Evolutionary conservation across 306 rosid genomes (phyloP), one percentile per base, ranked within the genome.

Genomic region (Quercus dentata): DNA sequence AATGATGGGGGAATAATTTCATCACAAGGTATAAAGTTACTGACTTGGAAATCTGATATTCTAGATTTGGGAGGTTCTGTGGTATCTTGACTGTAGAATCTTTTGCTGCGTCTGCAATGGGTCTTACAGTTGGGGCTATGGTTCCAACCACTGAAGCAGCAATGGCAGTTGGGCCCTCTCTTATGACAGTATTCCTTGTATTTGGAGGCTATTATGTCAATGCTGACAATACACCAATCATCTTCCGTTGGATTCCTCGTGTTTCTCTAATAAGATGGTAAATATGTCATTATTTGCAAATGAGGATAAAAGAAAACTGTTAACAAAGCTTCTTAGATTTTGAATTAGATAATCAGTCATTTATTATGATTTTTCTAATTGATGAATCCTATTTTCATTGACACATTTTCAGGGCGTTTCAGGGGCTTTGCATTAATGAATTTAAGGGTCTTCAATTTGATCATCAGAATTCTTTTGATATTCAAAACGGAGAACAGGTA

Each of bases 81-180:
- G 97, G 97, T 77, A 88, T 92, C 35, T 88, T 94, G 69, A 94
- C 94, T 1, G 65, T 85, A 58, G 99, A 94, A 86, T 94, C 95
- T 80, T 91, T 94, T 86, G 90, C 99, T 71, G 97, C 99, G 54
- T 92, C 99, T 74, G 97, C 99, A 7, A 92, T 94, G 99, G 99
- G 97, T 78, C 97, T 94, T 57, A 87, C 97, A 17, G 97, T 94
- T 78, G 99, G 98, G 81, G 97, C 99, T 52, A 89, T 92, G 97
- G 99, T 89, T 86, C 95, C 99, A 75, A 92, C 88, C 74, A 90
- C 95, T 59, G 97, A 94, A 90, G 97, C 99, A 74, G 97, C 97
- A 67, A 86, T 94, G 95, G 97, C 93, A 23, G 97, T 95, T 76
- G 99, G 97, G 20, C 99, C 97, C 38, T 91, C 98, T 75, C 92